Evolutionary conservation across 2,329 filamentous ascomycete genomes (phyloP), one percentile per base, ranked within the genome.

Genomic region (Cordyceps cicadae): DNA sequence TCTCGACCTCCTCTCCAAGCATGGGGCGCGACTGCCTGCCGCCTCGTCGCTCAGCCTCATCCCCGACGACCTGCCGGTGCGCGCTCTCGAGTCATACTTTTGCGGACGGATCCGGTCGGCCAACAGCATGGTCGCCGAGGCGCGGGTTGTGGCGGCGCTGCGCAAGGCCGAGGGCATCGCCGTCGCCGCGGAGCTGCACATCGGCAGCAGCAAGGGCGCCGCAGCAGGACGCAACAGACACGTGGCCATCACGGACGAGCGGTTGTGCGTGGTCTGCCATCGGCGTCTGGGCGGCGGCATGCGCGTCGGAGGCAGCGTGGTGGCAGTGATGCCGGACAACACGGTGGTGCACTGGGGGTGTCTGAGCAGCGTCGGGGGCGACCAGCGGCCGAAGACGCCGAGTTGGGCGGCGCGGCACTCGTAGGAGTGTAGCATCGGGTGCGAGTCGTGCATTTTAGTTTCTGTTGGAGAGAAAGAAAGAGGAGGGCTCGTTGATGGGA

Each of bases 251-350:
- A 85, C 83, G 11, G 93, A 99, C 68, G 93, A 97, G 70, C 81
- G 90, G 56, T 87, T 96, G 59, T 99, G 94, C 71, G 87, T 89
- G 14, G 90, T 96, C 17, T 99, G 94, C 71, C 89, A 96, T 73
- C 97, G 97, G 79, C 81, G 94, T 65, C 83, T 99, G 65, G 93
- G 92, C 1, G 88, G 91, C 1, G 72, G 73, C 70, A 97, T 97
- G 80, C 79, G 94, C 63, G 84, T 97, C 66, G 93, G 93, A 2
- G 89, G 91, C 4, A 96, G 89, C 72, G 94, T 96, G 19, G 88
- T 97, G 62, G 87, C 92, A 46, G 92, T 97, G 14, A 82, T 94
- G 74, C 90, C 92, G 7, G 89, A 96, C 76, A 91, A 86, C 71
- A 82, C 80, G 29, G 89, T 92, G 17, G 87, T 94, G 63, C 90